A percentile compares a stretch with the other conserved stretches of the same genome.
Conservation (phyloP, 2,329 filamentous ascomycete genomes). For the Calonectria henricotiae region DNA sequence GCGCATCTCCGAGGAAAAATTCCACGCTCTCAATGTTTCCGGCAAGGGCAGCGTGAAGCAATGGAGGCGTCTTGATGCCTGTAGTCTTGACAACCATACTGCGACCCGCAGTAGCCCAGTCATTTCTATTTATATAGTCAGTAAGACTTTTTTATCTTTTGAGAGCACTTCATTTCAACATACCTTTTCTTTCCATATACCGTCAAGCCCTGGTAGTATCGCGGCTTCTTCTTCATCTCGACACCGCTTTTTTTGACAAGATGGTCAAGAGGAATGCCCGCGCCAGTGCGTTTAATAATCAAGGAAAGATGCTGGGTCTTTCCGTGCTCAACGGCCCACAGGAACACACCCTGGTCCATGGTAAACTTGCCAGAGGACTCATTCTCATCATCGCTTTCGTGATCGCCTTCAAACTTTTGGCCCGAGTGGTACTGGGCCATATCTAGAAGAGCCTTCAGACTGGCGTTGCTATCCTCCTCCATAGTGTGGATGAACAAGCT, state of each 20-base stretch:
- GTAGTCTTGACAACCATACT: slow-evolving; percentile 60
- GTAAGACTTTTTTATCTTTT: slow-evolving; percentile 7
- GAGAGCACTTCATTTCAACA: slow-evolving; percentile 11
- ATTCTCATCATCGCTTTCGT: slow-evolving; percentile 56
- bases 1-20: slow-evolving; percentile 83
- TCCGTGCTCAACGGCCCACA: slow-evolving; percentile 63
- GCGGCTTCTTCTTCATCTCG: slow-evolving; percentile 75
- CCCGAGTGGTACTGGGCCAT: slow-evolving; percentile 65
- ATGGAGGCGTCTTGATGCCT: slow-evolving; percentile 69
- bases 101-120: slow-evolving; percentile 81
- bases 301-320: slow-evolving; percentile 73
- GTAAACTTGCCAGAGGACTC: slow-evolving; percentile 56
- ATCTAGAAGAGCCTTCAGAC: slow-evolving; percentile 74
- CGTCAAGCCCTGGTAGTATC: slow-evolving; percentile 83
- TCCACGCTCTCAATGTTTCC: slow-evolving; percentile 80
- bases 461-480: slow-evolving; percentile 67
- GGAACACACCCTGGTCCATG: slow-evolving; percentile 63
- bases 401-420: slow-evolving; percentile 56
- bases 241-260: slow-evolving; percentile 78
- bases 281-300: slow-evolving; percentile 78
- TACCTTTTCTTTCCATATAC: slow-evolving; percentile 81
- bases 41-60: slow-evolving; percentile 71
- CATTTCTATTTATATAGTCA: slow-evolving; percentile 61
- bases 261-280: slow-evolving; percentile 78
- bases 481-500: slow-evolving; percentile 66